A percentile compares a stretch with the other conserved stretches of the same genome.
Evolutionary conservation across 2,329 filamentous ascomycete species (phyloP).

Genomic region (Pseudophaeomoniella oleicola): DNA sequence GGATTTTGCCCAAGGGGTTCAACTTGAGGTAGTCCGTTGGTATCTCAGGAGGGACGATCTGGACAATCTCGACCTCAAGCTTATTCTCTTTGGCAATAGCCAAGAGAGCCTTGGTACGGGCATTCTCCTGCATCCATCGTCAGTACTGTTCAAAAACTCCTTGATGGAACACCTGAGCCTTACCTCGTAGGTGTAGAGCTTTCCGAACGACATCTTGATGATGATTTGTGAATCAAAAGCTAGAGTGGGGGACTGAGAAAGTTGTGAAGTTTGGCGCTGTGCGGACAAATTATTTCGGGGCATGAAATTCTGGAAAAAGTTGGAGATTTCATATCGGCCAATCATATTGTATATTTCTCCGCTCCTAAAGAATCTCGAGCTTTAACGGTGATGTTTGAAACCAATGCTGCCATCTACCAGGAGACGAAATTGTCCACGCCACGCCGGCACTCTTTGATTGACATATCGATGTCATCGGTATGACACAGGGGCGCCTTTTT

Average conservation of each 20-base stretch:
- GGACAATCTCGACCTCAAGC: slow-evolving; percentile 75
- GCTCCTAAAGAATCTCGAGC: too few relatives aligned
- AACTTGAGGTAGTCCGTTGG: slow-evolving; percentile 67
- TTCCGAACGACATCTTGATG: slow-evolving; percentile 84
- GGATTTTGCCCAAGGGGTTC: slow-evolving; percentile 82
- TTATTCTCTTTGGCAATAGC: slow-evolving; percentile 96
- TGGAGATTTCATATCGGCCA: not conserved
- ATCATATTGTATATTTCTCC: too few relatives aligned
- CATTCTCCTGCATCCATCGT: slow-evolving; percentile 68
- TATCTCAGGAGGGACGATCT: slow-evolving; percentile 51
- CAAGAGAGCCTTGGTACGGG: slow-evolving; percentile 75
- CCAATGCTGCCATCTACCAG: too few relatives aligned
- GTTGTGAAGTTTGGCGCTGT: slow-evolving; percentile 10
- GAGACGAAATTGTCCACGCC: too few relatives aligned
- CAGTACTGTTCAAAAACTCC: too few relatives aligned
- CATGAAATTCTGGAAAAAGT: not conserved
- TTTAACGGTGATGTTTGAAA: too few relatives aligned
- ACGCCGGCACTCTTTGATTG: too few relatives aligned
- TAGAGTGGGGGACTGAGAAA: slow-evolving; percentile 8
- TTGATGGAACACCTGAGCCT: too few relatives aligned
- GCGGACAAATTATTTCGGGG: slow-evolving; percentile 4
- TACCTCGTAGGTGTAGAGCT: slow-evolving; percentile 83
- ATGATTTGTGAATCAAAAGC: slow-evolving; percentile 7
- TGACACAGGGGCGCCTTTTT: too few relatives aligned
- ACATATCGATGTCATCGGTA: too few relatives aligned